phyloP scores from a whole-genome alignment of 2,329 filamentous ascomycete species.

The Alternaria gaisen region DNA sequence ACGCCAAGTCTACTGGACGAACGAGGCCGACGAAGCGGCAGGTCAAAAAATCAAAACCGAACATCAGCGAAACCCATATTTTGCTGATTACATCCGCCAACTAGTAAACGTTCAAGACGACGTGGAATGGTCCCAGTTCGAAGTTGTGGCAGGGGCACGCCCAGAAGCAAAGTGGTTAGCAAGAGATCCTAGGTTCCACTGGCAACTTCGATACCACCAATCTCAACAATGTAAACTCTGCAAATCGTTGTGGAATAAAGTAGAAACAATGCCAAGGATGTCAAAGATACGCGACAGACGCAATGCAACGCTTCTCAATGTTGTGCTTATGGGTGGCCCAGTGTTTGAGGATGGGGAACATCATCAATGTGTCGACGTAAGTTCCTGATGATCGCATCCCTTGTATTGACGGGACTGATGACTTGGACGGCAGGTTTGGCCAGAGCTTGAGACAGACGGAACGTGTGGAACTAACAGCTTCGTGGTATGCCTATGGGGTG shows the following conservation, averaged over 20 bases:
- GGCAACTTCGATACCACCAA: not conserved
- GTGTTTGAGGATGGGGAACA: accelerated
- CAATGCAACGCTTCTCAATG: accelerated
- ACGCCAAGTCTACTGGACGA: accelerated
- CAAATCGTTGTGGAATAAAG: not conserved
- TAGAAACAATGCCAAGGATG: too few species aligned
- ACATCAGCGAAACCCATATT: too few species aligned
- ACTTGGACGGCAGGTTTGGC: too few species aligned
- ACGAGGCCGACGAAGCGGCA: accelerated
- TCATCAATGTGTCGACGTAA: too few species aligned
- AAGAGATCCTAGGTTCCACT: not conserved
- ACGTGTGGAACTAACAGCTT: accelerated
- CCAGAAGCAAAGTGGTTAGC: not conserved
- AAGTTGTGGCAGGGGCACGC: not conserved
- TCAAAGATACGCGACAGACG: too few species aligned
- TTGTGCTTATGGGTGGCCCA: too few species aligned
- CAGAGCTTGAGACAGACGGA: accelerated
- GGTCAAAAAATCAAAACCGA: too few species aligned
- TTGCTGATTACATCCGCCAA: too few species aligned
- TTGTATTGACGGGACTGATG: too few species aligned
- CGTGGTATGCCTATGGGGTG: too few species aligned
- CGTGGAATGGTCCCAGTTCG: not conserved
- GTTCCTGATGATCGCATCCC: too few species aligned
- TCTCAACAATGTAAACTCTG: not conserved
- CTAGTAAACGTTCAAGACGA: not conserved